A percentile compares a stretch with the other conserved stretches of the same genome.
phyloP scores from a whole-genome alignment of 305 asterid species.

The Ilex paraguariensis region DNA sequence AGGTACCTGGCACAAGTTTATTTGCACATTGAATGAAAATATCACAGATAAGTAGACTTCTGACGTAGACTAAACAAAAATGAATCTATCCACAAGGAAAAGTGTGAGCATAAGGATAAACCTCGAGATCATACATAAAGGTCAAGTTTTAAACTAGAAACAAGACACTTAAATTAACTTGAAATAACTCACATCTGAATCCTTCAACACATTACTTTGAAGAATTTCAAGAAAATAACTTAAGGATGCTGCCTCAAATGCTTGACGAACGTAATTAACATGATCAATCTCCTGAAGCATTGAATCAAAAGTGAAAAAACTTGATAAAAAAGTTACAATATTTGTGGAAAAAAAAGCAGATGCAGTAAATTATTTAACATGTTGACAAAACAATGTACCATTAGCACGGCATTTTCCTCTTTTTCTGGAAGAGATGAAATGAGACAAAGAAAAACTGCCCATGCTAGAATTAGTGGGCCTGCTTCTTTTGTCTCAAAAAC shows the following conservation, averaged over 20 bases:
- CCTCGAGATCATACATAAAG: background rate
- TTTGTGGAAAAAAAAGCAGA: too few species aligned
- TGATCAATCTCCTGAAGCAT: constrained; percentile 81
- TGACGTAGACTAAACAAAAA: background rate
- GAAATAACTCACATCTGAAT: constrained; percentile 67
- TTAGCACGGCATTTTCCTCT: constrained; percentile 51
- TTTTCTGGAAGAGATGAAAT: constrained; percentile 78
- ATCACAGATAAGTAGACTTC: constrained; percentile 4
- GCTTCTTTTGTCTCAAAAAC: constrained; percentile 65
- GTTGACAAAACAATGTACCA: constrained; percentile 43
- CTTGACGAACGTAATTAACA: constrained; percentile 81
- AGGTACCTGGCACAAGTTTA: constrained; percentile 48
- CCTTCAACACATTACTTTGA: constrained; percentile 60
- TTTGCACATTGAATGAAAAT: constrained; percentile 5
- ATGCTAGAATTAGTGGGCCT: constrained; percentile 85
- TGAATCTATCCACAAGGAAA: background rate
- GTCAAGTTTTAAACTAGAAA: constrained; percentile 7
- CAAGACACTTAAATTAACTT: constrained; percentile 11
- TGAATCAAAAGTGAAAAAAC: constrained; percentile 6
- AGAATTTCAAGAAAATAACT: constrained; percentile 74
- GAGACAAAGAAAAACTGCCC: constrained; percentile 96
- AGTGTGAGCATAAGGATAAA: background rate
- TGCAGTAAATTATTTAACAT: constrained; percentile 11
- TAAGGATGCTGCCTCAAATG: constrained; percentile 77
- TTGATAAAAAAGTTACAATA: constrained; percentile 7